These are phyloP conservation scores for Nannochloropsis salina DNA, from an alignment of 108 stramenopile genomes.

Conservation along the genomic window DNA sequence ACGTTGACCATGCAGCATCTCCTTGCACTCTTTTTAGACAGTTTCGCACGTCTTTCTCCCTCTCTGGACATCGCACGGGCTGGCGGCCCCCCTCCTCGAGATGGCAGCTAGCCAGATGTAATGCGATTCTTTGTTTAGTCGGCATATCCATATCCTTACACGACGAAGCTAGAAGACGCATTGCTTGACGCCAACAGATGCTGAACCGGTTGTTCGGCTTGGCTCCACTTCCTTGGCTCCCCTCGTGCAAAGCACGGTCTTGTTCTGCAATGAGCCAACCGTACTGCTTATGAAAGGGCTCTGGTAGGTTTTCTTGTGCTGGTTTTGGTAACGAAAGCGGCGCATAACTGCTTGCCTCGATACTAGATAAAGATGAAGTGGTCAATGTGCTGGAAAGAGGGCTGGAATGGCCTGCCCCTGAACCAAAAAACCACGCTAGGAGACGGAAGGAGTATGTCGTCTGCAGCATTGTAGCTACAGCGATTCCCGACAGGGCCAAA, in stretches of 20 bases:
- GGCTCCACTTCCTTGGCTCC: neutral
- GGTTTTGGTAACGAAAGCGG: neutral
- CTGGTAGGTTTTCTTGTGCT: neutral
- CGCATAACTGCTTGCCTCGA: neutral
- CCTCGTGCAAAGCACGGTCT: neutral
- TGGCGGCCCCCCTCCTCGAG: neutral
- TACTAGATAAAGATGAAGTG: too few species aligned
- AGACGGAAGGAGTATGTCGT: neutral
- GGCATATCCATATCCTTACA: constrained; percentile 20
- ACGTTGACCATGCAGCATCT: neutral
- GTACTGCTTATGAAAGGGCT: constrained; percentile 17
- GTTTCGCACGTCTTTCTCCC: neutral
- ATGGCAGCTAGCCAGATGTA: constrained; percentile 19
- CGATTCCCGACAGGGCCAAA: too few species aligned
- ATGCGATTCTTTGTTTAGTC: constrained; percentile 17
- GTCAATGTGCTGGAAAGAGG: too few species aligned
- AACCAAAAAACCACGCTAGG: neutral
- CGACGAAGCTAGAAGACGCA: neutral
- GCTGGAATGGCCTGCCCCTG: neutral
- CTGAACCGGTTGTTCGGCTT: neutral
- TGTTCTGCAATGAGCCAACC: neutral
- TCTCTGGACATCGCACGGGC: neutral
- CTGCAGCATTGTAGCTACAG: too few species aligned
- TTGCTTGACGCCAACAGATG: neutral
- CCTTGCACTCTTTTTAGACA: constrained; percentile 17